phyloP scores from a whole-genome alignment of 352 stramenopile species.

The Globisporangium parvum region DNA sequence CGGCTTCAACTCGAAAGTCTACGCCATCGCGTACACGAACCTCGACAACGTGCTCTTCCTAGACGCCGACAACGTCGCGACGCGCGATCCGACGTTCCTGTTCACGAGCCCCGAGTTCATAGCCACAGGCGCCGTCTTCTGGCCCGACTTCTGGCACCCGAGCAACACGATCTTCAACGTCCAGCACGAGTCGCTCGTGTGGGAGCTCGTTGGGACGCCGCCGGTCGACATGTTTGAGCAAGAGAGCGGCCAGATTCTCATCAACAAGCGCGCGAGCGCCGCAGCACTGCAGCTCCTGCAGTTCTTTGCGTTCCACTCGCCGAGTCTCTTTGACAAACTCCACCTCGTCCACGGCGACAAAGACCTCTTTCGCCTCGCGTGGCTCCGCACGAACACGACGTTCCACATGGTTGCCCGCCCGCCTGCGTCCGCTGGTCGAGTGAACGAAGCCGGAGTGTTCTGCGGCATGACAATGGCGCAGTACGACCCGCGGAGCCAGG shows the following conservation, averaged over 20 bases:
- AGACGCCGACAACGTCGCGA: slow-evolving; percentile 61
- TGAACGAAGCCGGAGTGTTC: slow-evolving; percentile 32
- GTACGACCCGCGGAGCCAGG: slow-evolving; percentile 33
- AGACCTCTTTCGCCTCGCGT: slow-evolving; percentile 76
- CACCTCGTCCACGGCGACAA: slow-evolving; percentile 71
- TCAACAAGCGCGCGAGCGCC: slow-evolving; percentile 33
- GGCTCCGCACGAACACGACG: slow-evolving; percentile 53
- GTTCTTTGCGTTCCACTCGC: slow-evolving; percentile 56
- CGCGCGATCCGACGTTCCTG: slow-evolving; percentile 57
- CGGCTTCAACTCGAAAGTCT: slow-evolving; percentile 62
- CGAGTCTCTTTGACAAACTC: slow-evolving; percentile 50
- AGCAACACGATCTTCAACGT: slow-evolving; percentile 69
- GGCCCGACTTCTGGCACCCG: slow-evolving; percentile 76
- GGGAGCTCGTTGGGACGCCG: slow-evolving; percentile 51
- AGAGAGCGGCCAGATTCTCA: slow-evolving; percentile 66
- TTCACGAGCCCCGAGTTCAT: slow-evolving; percentile 45
- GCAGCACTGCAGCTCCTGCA: slow-evolving; percentile 44
- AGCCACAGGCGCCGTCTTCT: slow-evolving; percentile 50
- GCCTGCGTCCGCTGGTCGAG: slow-evolving; percentile 30
- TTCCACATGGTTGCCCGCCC: slow-evolving; percentile 61
- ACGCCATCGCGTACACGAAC: slow-evolving; percentile 54
- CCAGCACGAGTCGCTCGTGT: slow-evolving; percentile 46
- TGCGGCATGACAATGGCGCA: slow-evolving; percentile 78
- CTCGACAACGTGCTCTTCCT: slow-evolving; percentile 72
- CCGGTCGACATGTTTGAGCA: slow-evolving; percentile 78